Conservation (phyloP, 352 stramenopile genomes). For the Globisporangium carolinianum region DNA sequence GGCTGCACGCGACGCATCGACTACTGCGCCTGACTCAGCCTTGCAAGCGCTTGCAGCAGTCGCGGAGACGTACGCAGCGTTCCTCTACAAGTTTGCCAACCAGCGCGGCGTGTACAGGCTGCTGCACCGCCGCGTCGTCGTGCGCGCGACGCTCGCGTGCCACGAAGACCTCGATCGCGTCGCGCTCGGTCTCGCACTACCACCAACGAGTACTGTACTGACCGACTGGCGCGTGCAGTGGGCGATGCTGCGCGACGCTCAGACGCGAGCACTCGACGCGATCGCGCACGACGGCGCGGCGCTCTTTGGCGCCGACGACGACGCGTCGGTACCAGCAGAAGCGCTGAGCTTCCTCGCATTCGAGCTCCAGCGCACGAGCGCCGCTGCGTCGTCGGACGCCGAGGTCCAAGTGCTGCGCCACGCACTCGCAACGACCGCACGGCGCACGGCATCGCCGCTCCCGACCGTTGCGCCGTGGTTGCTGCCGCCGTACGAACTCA, state of each 20-base stretch:
- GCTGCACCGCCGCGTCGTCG: neutral
- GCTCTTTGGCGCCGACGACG: neutral
- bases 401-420: slow-evolving; percentile 4
- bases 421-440: neutral
- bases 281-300: neutral
- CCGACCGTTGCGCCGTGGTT: slow-evolving; percentile 3
- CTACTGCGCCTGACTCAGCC: too few relatives aligned
- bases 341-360: slow-evolving; percentile 3
- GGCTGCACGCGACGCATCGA: neutral
- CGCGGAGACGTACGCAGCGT: neutral
- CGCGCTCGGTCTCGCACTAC: neutral
- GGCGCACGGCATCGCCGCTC: neutral
- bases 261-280: neutral
- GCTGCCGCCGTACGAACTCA: slow-evolving; percentile 5
- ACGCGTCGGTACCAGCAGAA: neutral
- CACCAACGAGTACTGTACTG: neutral
- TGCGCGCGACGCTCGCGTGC: neutral
- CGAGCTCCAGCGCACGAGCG: neutral
- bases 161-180: slow-evolving; percentile 4
- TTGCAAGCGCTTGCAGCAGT: neutral
- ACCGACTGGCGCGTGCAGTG: neutral
- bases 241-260: neutral
- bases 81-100: neutral
- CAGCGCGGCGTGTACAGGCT: neutral
- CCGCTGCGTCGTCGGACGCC: neutral